These are phyloP conservation scores for Diphasiastrum complanatum DNA, from an alignment of 83 land plant genomes.

Conservation along the genomic window DNA sequence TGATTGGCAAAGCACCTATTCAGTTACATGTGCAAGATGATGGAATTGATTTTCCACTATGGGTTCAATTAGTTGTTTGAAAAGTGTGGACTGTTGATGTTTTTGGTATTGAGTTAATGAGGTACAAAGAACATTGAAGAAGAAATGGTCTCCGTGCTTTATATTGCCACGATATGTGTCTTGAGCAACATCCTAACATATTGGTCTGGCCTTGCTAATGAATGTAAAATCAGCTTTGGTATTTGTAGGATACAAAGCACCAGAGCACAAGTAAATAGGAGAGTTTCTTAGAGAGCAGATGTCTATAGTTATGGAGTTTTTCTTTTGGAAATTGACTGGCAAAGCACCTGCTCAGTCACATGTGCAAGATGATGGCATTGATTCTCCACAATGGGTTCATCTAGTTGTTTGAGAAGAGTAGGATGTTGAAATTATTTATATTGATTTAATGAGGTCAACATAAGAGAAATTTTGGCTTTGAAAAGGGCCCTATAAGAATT, in stretches of 20 bases:
- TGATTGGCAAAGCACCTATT: conserved; percentile 8
- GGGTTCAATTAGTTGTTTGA: conserved; percentile 12
- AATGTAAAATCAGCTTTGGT: too few relatives aligned
- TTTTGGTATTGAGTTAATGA: conserved; percentile 13
- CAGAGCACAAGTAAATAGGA: conserved; percentile 31
- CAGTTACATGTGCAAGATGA: neutral
- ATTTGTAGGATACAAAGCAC: conserved; percentile 33
- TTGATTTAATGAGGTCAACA: conserved; percentile 12
- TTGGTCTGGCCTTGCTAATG: too few relatives aligned
- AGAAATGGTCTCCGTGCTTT: too few relatives aligned
- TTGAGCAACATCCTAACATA: too few relatives aligned
- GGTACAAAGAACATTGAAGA: too few relatives aligned
- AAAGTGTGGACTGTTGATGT: conserved; percentile 12
- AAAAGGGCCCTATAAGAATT: too few relatives aligned
- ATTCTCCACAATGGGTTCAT: conserved; percentile 15
- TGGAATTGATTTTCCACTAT: conserved; percentile 8
- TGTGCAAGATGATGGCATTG: neutral
- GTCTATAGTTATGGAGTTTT: conserved; percentile 24
- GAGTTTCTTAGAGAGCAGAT: conserved; percentile 23
- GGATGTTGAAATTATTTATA: conserved; percentile 4
- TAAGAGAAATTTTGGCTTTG: too few relatives aligned
- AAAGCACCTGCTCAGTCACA: conserved; percentile 6
- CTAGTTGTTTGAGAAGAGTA: conserved; percentile 10
- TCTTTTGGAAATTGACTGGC: conserved; percentile 6
- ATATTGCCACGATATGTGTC: too few relatives aligned